Percentiles rank a stretch among this genome's conserved stretches.
Conservation (phyloP, 2,329 filamentous ascomycete species). For the Nakataea oryzae region DNA sequence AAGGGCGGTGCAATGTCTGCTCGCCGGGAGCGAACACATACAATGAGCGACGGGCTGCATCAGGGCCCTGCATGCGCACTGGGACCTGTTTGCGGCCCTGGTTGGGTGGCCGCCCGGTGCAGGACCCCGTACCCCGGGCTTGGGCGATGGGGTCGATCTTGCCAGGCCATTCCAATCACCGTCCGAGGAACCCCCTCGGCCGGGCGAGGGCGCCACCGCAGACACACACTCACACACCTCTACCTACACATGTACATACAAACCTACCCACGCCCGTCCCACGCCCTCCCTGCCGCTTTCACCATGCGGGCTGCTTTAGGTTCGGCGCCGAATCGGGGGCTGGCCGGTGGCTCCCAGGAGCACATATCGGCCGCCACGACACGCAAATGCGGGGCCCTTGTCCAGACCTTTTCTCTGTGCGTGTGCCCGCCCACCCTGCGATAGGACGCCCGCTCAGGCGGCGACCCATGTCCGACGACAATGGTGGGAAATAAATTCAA, state of each 20-base stretch:
- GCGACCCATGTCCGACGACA: not conserved
- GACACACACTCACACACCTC: no score
- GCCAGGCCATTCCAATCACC: not conserved
- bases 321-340: not conserved
- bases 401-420: not conserved
- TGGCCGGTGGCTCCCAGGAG: not conserved
- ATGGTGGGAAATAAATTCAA: not conserved
- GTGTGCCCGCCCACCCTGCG: not conserved
- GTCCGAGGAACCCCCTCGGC: no score
- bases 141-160: not conserved
- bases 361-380: not conserved
- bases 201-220: no score
- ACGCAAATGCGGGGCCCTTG: not conserved
- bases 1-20: not conserved
- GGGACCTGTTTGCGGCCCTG: not conserved
- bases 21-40: not conserved
- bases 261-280: no score
- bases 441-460: not conserved
- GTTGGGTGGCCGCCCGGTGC: not conserved
- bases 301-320: no score
- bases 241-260: no score
- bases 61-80: not conserved
- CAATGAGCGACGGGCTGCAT: not conserved
- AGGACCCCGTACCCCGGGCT: not conserved
- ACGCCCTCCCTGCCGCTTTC: no score